Evolutionary conservation across 306 rosid species (phyloP).

Genomic region (Rosa chinensis): DNA sequence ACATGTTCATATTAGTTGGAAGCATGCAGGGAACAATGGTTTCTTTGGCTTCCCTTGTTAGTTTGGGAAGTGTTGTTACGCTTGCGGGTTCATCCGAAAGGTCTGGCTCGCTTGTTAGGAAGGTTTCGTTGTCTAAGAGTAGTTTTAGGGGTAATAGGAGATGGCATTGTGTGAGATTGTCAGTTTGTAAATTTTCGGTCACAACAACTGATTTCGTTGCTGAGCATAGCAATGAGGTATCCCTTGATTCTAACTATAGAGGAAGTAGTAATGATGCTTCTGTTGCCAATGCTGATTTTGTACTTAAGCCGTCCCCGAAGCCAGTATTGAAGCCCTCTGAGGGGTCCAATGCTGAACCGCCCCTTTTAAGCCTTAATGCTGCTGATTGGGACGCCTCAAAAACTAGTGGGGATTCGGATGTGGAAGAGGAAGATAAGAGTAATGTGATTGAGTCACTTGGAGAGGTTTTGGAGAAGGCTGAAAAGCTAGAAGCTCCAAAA

Average conservation of each 20-base stretch:
- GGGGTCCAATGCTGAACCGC: conserved; percentile 36
- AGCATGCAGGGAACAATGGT: conserved; percentile 80
- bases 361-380: conserved; percentile 38
- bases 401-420: conserved; percentile 31
- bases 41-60: conserved; percentile 72
- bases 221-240: conserved; percentile 71
- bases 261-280: conserved; percentile 51
- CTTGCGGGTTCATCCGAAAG: conserved; percentile 56
- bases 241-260: conserved; percentile 66
- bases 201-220: conserved; percentile 78
- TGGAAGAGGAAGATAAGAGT: conserved; percentile 53
- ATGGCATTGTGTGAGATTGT: conserved; percentile 75
- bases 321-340: conserved; percentile 65
- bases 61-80: conserved; percentile 57
- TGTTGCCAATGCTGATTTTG: conserved; percentile 50
- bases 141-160: conserved; percentile 46
- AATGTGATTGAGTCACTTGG: conserved; percentile 91
- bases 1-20: conserved; percentile 56
- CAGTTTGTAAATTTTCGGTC: conserved; percentile 87
- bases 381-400: conserved; percentile 45
- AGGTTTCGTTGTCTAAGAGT: conserved; percentile 67
- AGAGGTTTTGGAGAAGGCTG: conserved; percentile 95
- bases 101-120: conserved; percentile 56
- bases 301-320: conserved; percentile 84
- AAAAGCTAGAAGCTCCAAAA: conserved; percentile 58